phyloP scores from a whole-genome alignment of 2,329 filamentous ascomycete genomes.

The Fusarium sp. region DNA sequence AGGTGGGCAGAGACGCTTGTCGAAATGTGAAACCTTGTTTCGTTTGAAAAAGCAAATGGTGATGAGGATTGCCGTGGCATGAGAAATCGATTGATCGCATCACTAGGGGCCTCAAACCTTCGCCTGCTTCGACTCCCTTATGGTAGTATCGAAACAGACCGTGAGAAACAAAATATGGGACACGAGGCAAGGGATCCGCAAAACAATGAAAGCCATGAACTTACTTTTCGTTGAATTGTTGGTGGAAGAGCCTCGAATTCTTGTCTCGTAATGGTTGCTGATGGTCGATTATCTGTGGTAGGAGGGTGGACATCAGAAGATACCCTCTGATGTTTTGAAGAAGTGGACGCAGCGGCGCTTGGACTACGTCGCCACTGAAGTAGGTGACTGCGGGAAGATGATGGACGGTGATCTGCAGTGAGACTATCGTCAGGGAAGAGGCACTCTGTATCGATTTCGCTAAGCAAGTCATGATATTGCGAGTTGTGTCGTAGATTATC shows the following conservation, averaged over 20 bases:
- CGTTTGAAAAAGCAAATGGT: background rate
- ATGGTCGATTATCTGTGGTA: constrained; percentile 36
- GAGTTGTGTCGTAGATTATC: constrained; percentile 21
- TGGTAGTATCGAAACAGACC: constrained; percentile 6
- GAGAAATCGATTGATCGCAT: constrained; percentile 10
- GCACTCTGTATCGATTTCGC: constrained; percentile 36
- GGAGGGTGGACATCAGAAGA: constrained; percentile 37
- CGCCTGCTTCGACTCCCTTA: constrained; percentile 1
- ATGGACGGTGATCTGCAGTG: constrained; percentile 37
- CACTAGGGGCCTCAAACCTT: constrained; percentile 4
- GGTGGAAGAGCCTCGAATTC: constrained; percentile 64
- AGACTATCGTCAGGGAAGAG: constrained; percentile 31
- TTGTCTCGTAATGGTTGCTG: constrained; percentile 48
- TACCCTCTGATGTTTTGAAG: constrained; percentile 35
- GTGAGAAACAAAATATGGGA: constrained; percentile 12
- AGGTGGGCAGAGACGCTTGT: constrained; percentile 25
- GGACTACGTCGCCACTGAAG: constrained; percentile 35
- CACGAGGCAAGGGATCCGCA: background rate
- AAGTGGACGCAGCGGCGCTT: constrained; percentile 22
- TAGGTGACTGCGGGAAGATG: constrained; percentile 43
- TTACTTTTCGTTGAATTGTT: constrained; percentile 67
- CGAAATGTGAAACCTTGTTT: constrained; percentile 6
- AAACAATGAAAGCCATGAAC: constrained; percentile 43
- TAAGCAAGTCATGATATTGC: constrained; percentile 35
- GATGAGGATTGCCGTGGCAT: constrained; percentile 6